Percentiles rank a stretch among this genome's conserved stretches.
Conservation (phyloP, 2,329 filamentous ascomycete genomes). For the Fusarium xylarioides region DNA sequence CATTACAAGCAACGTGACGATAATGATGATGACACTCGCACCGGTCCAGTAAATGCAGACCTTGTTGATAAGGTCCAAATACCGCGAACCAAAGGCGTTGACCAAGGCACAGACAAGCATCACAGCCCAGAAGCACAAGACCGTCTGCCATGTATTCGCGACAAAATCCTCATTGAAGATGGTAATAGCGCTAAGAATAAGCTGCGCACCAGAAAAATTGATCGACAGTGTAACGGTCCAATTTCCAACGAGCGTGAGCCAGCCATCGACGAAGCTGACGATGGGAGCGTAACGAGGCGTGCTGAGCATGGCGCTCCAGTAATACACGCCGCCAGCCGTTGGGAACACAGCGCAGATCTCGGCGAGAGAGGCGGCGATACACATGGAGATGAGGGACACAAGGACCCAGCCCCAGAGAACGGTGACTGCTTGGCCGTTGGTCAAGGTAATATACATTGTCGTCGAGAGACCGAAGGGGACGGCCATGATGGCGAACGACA, state of each 20-base stretch:
- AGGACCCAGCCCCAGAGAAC: conserved; percentile 76
- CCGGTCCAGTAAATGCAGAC: conserved; percentile 78
- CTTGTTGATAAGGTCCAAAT: conserved; percentile 75
- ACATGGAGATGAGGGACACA: conserved; percentile 75
- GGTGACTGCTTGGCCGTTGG: conserved; percentile 77
- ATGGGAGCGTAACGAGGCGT: conserved; percentile 69
- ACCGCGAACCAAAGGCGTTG: conserved; percentile 69
- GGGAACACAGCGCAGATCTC: conserved; percentile 77
- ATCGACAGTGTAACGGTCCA: conserved; percentile 75
- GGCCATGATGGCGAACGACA: conserved; percentile 63
- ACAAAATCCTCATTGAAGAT: conserved; percentile 70
- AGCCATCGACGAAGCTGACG: conserved; percentile 77
- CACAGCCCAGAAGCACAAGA: conserved; percentile 76
- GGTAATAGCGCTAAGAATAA: conserved; percentile 74
- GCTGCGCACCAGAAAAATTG: conserved; percentile 74
- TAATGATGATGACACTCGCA: conserved; percentile 73
- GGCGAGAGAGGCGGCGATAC: conserved; percentile 74
- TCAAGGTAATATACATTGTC: conserved; percentile 62
- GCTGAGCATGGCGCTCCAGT: conserved; percentile 76
- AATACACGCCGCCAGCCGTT: conserved; percentile 71
- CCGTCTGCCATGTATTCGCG: conserved; percentile 74
- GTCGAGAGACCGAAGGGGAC: conserved; percentile 61
- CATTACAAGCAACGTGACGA: conserved; percentile 73
- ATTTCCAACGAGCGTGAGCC: conserved; percentile 78
- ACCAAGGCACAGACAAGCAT: conserved; percentile 70